phyloP scores from a whole-genome alignment of 441 rosid species.

The Erodium texanum region DNA sequence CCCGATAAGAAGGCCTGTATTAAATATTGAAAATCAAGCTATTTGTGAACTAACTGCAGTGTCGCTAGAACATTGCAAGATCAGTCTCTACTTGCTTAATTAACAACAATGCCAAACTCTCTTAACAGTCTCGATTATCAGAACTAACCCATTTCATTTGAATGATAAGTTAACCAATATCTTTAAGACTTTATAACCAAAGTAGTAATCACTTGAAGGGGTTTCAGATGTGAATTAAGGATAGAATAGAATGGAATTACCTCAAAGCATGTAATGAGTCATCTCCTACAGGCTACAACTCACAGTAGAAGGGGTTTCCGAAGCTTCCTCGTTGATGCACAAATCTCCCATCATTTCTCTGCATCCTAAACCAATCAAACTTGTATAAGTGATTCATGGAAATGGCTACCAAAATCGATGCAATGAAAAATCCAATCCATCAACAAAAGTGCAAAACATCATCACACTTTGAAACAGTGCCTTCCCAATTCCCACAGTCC shows the following conservation, averaged over 20 bases:
- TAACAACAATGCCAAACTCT: background rate
- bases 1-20: constrained; percentile 29
- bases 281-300: constrained; percentile 15
- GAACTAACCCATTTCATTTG: background rate
- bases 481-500: background rate
- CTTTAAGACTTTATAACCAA: background rate
- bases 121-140: background rate
- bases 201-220: background rate
- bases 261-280: constrained; percentile 1
- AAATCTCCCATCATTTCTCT: constrained; percentile 35
- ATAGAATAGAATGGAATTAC: constrained; percentile 3
- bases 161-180: background rate
- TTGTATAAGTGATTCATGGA: background rate
- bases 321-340: constrained; percentile 18
- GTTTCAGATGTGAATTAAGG: too few relatives aligned
- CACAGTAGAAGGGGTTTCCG: constrained; percentile 27
- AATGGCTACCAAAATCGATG: background rate
- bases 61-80: background rate
- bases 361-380: constrained; percentile 17
- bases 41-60: background rate
- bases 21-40: constrained; percentile 13
- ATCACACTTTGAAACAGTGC: background rate
- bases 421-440: background rate
- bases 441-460: background rate
- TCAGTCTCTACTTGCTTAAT: background rate